Percentiles rank a stretch among this genome's conserved stretches.
phyloP scores from a whole-genome alignment of 2,329 filamentous ascomycete genomes.

The Ophiostoma pallidulum region DNA sequence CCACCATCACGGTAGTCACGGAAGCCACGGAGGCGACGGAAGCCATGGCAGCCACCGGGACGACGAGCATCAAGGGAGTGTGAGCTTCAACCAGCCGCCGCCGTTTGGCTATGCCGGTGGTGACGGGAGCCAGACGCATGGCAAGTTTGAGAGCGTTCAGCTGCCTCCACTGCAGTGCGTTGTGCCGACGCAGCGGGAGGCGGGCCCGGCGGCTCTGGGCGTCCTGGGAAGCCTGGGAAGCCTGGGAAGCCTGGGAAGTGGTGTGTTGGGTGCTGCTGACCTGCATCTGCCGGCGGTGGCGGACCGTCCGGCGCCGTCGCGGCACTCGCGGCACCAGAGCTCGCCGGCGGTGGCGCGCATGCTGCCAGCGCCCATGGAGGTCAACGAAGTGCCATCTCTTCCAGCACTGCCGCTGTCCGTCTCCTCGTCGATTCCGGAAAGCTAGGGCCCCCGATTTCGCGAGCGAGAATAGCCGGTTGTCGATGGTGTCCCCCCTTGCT shows the following conservation, averaged over 20 bases:
- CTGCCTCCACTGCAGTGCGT: slow-evolving; percentile 12
- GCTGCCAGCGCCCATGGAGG: not conserved
- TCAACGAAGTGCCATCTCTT: not conserved
- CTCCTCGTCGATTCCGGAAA: not conserved
- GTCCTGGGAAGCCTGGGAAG: too few relatives aligned
- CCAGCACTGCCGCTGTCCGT: not conserved
- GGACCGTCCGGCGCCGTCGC: not conserved
- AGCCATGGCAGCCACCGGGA: not conserved
- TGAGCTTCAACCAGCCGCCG: not conserved
- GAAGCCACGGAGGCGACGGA: not conserved
- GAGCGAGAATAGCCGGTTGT: too few relatives aligned
- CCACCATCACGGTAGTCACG: not conserved
- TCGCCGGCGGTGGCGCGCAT: slow-evolving; percentile 10
- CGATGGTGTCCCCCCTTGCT: too few relatives aligned
- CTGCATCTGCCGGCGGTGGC: not conserved
- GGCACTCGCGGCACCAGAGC: slow-evolving; percentile 12
- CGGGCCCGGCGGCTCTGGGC: too few relatives aligned
- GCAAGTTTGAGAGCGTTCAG: slow-evolving; percentile 11
- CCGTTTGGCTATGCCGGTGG: not conserved
- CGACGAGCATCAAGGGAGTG: too few relatives aligned
- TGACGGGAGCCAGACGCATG: not conserved
- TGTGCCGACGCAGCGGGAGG: not conserved
- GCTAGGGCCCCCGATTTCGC: too few relatives aligned
- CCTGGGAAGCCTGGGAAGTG: too few relatives aligned
- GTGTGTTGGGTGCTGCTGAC: too few relatives aligned